Percentiles rank a stretch among this genome's conserved stretches.
Evolutionary conservation across 805 yeast genomes (phyloP).

Genomic region (Grigorovia transvaalensis): DNA sequence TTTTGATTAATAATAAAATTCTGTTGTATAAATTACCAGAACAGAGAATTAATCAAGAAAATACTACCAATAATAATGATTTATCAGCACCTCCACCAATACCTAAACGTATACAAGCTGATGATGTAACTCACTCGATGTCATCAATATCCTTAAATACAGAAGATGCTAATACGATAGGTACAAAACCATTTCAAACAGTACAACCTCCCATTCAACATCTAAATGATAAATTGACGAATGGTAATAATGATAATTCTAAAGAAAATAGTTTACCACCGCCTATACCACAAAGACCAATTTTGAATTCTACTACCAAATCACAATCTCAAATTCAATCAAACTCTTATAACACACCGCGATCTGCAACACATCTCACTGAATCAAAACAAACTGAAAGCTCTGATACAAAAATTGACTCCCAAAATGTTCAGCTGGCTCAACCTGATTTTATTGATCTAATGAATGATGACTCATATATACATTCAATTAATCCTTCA

Average conservation of each 20-base stretch:
- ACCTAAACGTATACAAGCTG: not conserved
- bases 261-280: not conserved
- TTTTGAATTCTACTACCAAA: not conserved
- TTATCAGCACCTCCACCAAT: not conserved
- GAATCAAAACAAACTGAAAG: not conserved
- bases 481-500: not conserved
- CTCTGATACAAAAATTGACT: not conserved
- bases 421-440: not conserved
- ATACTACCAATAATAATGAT: slow-evolving; percentile 1
- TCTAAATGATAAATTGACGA: not conserved
- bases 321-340: not conserved
- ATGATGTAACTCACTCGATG: not conserved
- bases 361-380: not conserved
- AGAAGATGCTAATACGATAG: not conserved
- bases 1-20: not conserved
- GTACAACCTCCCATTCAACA: not conserved
- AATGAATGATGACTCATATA: slow-evolving; percentile 5
- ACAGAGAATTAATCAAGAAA: not conserved
- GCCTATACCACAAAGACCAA: slow-evolving; percentile 1
- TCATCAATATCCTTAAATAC: not conserved
- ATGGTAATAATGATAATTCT: not conserved
- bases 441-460: slow-evolving; percentile 4
- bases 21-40: not conserved
- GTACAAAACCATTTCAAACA: not conserved
- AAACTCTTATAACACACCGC: not conserved